Evolutionary conservation across 345 rosid species (phyloP), one percentile per base, ranked within the genome.

Genomic region (Pistacia atlantica): DNA sequence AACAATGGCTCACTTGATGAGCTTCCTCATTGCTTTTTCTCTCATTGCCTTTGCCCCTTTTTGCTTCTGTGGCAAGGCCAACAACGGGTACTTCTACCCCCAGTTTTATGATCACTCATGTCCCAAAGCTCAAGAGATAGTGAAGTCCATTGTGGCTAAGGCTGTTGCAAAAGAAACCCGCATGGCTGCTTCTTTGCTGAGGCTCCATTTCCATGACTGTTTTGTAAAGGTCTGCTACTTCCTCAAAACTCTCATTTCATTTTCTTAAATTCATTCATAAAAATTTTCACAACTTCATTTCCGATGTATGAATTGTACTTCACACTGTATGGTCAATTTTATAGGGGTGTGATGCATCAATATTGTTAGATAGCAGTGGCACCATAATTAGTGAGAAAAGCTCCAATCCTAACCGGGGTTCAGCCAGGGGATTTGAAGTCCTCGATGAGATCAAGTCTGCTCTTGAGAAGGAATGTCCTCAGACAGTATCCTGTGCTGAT

Each of bases 311-410:
- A 35, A 8, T 57, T 20, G 9, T 31, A 75, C 14, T 49, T 75
- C 16, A n/a, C 6, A 48, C 51, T 17, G 38, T 67, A 54, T 65
- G 74, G 22, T 49, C 22, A 37, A 42, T 20, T 42, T 58, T 74
- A 73, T 83, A 95, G 99, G 99, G 99, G 3, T 95, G 98, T 80
- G 99, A 95, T 82, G 97, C 90, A 65, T 93, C 98, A 20, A 0
- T 93, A 61, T 76, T 95, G 81, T 77, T 95, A 56, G 98, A 93
- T 84, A 89, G 88, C 83, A 79, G 85, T 67, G 87, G 90, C 59
- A 73, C 80, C 62, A 82, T 95, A 70, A 65, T 76, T 33, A 92
- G 88, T 58, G 98, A 95, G 87, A 95, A 95, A 86, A 42, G 75
- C 79, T 90, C 99, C 0, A 85, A 78, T 80, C 95, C 98, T 5